Base-by-base conservation (phyloP, 805 yeast genomes). In the Tetrapisispora namnaoensis region DNA sequence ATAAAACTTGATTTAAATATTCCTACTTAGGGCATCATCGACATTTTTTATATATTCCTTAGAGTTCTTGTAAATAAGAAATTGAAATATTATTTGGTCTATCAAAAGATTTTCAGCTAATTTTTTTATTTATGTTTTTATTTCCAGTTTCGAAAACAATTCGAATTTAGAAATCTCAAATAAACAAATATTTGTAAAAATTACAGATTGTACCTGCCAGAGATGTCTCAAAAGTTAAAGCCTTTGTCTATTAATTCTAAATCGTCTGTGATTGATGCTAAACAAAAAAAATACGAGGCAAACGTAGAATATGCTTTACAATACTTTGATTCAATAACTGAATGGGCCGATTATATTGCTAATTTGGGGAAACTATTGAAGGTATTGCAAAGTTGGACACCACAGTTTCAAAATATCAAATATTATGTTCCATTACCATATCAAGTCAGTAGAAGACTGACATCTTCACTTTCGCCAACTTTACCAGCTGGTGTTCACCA, bases 311-410 rank as follows among this genome's bases (percentile, higher is more conserved):
- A 82, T 55, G 86, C 93, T 0, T 70, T 93, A 20, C 74, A 76
- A 7, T 72, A 78, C 18, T 91, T 91, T 69, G 96, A 87, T 47
- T 68, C 85, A 1, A 83, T 89, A 1, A 85, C 81, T 28, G 99
- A 93, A 70, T 93, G 99, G 99, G 98, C 99, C 10, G 99, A 93
- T 63, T 89, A 91, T 63, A 93, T 93, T 49, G 83, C 97, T 21
- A 90, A 87, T 62, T 71, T 95, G 42, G 81, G 91, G 1, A 79
- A 85, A 51, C 74, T 95, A 6, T 80, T 81, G 50, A 86, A 88
- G 62, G 82, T 95, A 0, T 65, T 90, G 37, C 78, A 76, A 51
- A 67, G 75, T 63, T 56, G 74, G 76, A 41, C 70, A 51, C 67
- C 74, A 57, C 56, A 69, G 44, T 49, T 62, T 55, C 63, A 67